Base-by-base conservation (phyloP, 208 protist genomes). In the Trypanosoma platydactyli region DNA sequence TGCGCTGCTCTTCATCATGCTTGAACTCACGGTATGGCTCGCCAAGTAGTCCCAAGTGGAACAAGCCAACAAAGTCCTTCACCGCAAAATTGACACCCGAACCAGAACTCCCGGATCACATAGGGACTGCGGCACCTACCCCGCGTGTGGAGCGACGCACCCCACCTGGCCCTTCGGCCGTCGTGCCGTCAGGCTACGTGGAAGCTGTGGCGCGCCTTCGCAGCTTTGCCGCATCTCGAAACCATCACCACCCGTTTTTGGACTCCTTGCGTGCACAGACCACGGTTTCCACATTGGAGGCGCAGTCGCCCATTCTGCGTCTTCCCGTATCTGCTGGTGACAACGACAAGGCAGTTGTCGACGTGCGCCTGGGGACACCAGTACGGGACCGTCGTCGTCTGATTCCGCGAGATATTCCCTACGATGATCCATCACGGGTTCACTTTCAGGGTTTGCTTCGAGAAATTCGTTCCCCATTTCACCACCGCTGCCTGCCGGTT, bases 201-300 rank as follows among this genome's bases (percentile, higher is more conserved):
- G 84, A 91, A 57, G 85, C 79, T 0, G 88, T 94, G 13, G 88
- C 84, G 27, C 80, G 84, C 3, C 76, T 86, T 6, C 77, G 88
- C 1, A 68, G 74, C n/a, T 81, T 75, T 48, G 67, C 80, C 38
- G 75, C 73, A 0, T 67, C 66, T 5, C 76, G 84, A 20, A 54
- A 61, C 9, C 61, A 71, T 11, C 52, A 50, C 12, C 29, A 50
- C 12, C 29, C 22, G 7, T 64, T 69, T 49, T 71, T 72, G 0
- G 70, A 71, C n/a, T 61, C 60, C 27, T 50, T 64, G 35, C 16
- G 56, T n/a, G 33, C 48, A 30, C 30, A 40, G 5, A 44, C 35
- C 7, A 52, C 24, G 12, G 20, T 15, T 44, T 18, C 58, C 18
- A n/a, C 9, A 22, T 55, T 13, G 22, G 40, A 0, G 41, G 55